Evolutionary conservation across 768 basidiomycete species (phyloP).

Genomic region (Leccinellum rugosiceps): DNA sequence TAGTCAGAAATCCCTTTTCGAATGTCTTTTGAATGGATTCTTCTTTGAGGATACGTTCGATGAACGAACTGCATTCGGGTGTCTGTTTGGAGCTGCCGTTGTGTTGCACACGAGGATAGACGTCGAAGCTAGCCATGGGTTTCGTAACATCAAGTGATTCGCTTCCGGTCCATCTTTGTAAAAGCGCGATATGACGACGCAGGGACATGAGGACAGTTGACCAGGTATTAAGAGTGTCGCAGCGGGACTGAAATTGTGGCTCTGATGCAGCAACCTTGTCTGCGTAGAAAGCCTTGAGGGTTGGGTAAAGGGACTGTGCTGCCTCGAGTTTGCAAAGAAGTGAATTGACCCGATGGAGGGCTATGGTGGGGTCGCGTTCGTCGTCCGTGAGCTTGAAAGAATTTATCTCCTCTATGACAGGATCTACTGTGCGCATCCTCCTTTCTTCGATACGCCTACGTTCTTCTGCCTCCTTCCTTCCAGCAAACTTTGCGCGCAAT

Average conservation of each 20-base stretch:
- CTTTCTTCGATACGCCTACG: constrained; percentile 77
- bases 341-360: constrained; percentile 59
- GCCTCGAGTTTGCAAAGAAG: constrained; percentile 75
- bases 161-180: constrained; percentile 93
- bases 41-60: constrained; percentile 92
- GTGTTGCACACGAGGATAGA: constrained; percentile 28
- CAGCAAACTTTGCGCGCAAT: constrained; percentile 82
- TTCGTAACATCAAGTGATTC: constrained; percentile 86
- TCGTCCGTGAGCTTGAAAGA: constrained; percentile 60
- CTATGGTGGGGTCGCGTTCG: constrained; percentile 36
- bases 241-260: constrained; percentile 68
- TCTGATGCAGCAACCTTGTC: constrained; percentile 75
- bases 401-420: constrained; percentile 79
- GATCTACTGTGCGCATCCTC: constrained; percentile 74
- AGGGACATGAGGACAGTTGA: constrained; percentile 82
- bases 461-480: constrained; percentile 79
- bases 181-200: constrained; percentile 72
- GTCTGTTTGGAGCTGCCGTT: constrained; percentile 41
- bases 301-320: constrained; percentile 85
- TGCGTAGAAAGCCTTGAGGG: constrained; percentile 69
- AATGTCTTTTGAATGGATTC: constrained; percentile 95
- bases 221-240: constrained; percentile 91
- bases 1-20: constrained; percentile 83
- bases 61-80: constrained; percentile 78
- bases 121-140: constrained; percentile 66